These are phyloP conservation scores for Starmerella davenportii DNA, from an alignment of 805 yeast genomes.

Conservation along the genomic window DNA sequence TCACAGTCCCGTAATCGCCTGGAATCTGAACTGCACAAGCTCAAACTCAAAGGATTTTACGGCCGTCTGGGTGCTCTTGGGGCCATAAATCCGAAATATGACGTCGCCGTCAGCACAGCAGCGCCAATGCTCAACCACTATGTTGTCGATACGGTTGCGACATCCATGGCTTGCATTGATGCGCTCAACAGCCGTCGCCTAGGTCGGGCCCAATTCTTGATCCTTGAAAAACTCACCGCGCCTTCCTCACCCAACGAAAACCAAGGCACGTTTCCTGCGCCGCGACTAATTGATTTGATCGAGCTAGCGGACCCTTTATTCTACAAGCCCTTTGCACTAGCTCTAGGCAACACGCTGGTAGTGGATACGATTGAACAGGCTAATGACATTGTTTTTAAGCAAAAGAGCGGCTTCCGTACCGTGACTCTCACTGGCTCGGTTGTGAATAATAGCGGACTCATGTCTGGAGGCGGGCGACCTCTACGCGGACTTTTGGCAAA, in stretches of 20 bases:
- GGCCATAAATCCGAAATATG: slow-evolving; percentile 72
- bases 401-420: slow-evolving; percentile 53
- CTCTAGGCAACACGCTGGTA: slow-evolving; percentile 71
- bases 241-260: slow-evolving; percentile 24
- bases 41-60: slow-evolving; percentile 64
- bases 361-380: slow-evolving; percentile 67
- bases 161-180: slow-evolving; percentile 64
- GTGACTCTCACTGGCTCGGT: slow-evolving; percentile 85
- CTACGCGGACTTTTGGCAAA: slow-evolving; percentile 55
- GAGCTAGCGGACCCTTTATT: slow-evolving; percentile 48
- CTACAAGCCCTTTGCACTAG: slow-evolving; percentile 77
- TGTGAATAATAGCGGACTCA: slow-evolving; percentile 83
- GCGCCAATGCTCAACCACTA: slow-evolving; percentile 79
- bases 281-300: slow-evolving; percentile 74
- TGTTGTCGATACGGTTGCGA: slow-evolving; percentile 67
- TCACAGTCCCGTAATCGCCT: slow-evolving; percentile 58
- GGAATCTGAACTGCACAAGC: slow-evolving; percentile 43
- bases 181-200: slow-evolving; percentile 62
- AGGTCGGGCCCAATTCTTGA: slow-evolving; percentile 79
- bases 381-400: slow-evolving; percentile 70
- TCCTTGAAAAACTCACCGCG: slow-evolving; percentile 43
- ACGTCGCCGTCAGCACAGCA: slow-evolving; percentile 88
- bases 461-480: slow-evolving; percentile 83
- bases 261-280: slow-evolving; percentile 21
- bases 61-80: slow-evolving; percentile 90